Evolutionary conservation across 768 basidiomycete genomes (phyloP), one percentile per base, ranked within the genome.

Genomic region (Mycena rosella): DNA sequence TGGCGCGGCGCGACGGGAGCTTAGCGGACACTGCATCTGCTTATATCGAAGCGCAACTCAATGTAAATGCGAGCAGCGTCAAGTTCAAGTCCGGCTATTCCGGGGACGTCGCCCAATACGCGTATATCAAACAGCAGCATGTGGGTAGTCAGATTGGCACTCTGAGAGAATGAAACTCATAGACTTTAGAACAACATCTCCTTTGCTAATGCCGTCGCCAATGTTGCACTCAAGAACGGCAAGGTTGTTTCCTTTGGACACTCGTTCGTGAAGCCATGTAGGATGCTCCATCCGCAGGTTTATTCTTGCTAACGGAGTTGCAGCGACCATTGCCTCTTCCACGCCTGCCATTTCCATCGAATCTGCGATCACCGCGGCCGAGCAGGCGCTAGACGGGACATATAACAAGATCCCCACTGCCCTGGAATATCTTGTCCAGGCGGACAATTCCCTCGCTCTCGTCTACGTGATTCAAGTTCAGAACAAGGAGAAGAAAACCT

Each of bases 381-480:
- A 80, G 70, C 52, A 65, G 22, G 67, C 73, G 24, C 68, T 80
- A 3, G 68, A 56, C 24, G 79, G 74, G 15, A 78, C 69, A n/a
- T 75, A 69, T 68, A 80, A 79, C 72, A 70, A 75, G 20, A 74
- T 71, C 57, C 74, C 75, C 5, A 51, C 77, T 5, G 74, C 69
- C 11, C 68, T 79, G 53, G 79, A 80, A 64, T 81, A 76, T 67
- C 71, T 80, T 48, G 74, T 73, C 30, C 71, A 72, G 61, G 65
- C 75, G 2, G 77, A 79, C 67, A 76, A 74, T 27, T 70, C 70
- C 22, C 65, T 72, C 40, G 72, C 66, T 52, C 77, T 81, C 32
- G 72, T 79, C 14, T 75, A 80, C 70, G 75, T 79, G 60, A 69
- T 84, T 45, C 82, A 84, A 72, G 79, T 85, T 60, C 78, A 82